Percentiles rank a stretch among this genome's conserved stretches.
Conservation (phyloP, 1,284 basidiomycete species). For the Leccinum solheimii region DNA sequence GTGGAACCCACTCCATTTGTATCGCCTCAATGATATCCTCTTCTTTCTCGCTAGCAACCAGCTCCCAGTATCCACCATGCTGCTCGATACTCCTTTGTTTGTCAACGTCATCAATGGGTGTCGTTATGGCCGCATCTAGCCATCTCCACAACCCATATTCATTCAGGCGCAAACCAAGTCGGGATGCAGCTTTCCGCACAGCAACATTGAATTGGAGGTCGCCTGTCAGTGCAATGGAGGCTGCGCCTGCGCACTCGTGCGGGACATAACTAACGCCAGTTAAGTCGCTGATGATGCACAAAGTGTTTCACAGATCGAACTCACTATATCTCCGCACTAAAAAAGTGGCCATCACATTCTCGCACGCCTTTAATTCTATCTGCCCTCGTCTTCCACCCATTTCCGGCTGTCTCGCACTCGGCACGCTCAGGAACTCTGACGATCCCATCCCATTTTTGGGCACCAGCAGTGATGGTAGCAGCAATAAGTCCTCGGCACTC, state of each 20-base stretch:
- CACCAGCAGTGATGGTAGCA: conserved; percentile 30
- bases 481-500: conserved; percentile 45
- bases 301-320: conserved; percentile 19
- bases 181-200: conserved; percentile 42
- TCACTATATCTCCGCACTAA: conserved; percentile 45
- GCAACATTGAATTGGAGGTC: conserved; percentile 46
- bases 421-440: conserved; percentile 42
- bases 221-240: conserved; percentile 53
- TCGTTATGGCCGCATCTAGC: conserved; percentile 19
- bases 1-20: conserved; percentile 31
- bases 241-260: conserved; percentile 48
- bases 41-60: conserved; percentile 26
- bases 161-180: conserved; percentile 48
- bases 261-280: conserved; percentile 45
- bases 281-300: not conserved
- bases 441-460: conserved; percentile 50
- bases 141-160: conserved; percentile 62
- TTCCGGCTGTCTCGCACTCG: conserved; percentile 4
- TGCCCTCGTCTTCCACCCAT: conserved; percentile 23
- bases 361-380: conserved; percentile 36
- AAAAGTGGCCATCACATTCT: conserved; percentile 39
- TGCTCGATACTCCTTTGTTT: conserved; percentile 11
- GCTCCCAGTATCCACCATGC: conserved; percentile 24
- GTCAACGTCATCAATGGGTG: not conserved
- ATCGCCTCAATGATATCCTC: conserved; percentile 27